These are phyloP conservation scores for Alternaria burnsii DNA, from an alignment of 2,329 filamentous ascomycete species.

Conservation along the genomic window DNA sequence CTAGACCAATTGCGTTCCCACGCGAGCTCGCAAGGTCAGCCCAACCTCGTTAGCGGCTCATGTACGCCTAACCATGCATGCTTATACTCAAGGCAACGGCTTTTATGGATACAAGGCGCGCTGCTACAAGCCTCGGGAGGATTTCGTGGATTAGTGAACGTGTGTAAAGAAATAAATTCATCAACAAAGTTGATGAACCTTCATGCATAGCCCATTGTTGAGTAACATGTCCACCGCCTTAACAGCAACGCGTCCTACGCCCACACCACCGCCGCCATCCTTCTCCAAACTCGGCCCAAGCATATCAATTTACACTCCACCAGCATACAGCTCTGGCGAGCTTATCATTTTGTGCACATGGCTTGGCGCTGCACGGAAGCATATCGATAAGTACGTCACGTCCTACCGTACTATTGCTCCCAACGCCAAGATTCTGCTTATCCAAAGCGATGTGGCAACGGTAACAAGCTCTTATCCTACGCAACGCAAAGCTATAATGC, in stretches of 20 bases:
- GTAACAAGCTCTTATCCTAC: conserved; percentile 13
- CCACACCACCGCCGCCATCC: background rate
- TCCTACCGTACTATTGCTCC: conserved; percentile 20
- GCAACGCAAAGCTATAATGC: conserved; percentile 18
- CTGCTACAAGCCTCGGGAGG: background rate
- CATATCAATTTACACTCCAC: conserved; percentile 16
- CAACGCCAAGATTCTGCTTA: conserved; percentile 23
- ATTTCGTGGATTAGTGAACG: background rate
- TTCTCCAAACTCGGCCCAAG: conserved; percentile 9
- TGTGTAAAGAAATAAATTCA: background rate
- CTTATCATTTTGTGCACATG: conserved; percentile 30
- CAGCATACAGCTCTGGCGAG: conserved; percentile 3
- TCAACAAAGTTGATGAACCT: background rate
- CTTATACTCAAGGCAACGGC: background rate
- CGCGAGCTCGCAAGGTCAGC: background rate
- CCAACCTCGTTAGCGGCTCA: background rate
- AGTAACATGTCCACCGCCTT: background rate
- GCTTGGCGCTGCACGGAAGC: conserved; percentile 25
- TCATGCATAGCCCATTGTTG: too few relatives aligned
- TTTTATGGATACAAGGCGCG: background rate
- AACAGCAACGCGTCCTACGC: background rate
- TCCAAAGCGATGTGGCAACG: conserved; percentile 17
- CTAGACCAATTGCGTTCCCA: background rate
- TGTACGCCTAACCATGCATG: background rate
- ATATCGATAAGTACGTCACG: conserved; percentile 30